Conservation (phyloP, 2,329 filamentous ascomycete species). For the Neofusicoccum parvum region DNA sequence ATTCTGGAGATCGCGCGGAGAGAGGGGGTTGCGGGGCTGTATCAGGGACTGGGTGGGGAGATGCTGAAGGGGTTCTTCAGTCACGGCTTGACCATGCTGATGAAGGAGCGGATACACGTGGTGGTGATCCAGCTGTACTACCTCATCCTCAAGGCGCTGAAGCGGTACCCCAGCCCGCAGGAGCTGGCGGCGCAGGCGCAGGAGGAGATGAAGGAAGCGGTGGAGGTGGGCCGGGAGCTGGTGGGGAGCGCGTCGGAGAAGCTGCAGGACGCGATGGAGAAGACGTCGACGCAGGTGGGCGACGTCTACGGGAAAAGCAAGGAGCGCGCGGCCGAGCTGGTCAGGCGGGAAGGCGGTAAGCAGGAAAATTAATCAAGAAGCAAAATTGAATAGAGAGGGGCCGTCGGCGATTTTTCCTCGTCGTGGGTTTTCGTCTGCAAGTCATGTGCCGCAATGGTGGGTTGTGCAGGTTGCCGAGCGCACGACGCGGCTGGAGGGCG, state of each 20-base stretch:
- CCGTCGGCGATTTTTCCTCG: constrained; percentile 9
- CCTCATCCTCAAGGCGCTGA: constrained; percentile 55
- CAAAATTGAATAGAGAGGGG: background rate
- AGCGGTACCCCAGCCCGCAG: constrained; percentile 43
- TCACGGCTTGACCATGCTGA: constrained; percentile 84
- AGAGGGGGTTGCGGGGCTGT: constrained; percentile 71
- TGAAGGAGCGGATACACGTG: constrained; percentile 76
- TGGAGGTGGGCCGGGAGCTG: constrained; percentile 32
- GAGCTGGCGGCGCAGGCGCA: constrained; percentile 37
- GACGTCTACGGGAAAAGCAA: constrained; percentile 33
- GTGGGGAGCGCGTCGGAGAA: constrained; percentile 31
- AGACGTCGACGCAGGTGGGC: constrained; percentile 32
- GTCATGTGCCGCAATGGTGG: constrained; percentile 3
- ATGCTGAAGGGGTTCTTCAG: constrained; percentile 81
- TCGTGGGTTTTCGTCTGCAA: background rate
- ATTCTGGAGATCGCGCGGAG: constrained; percentile 59
- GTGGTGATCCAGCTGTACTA: constrained; percentile 74
- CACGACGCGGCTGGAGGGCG: background rate
- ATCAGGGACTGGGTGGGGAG: constrained; percentile 75
- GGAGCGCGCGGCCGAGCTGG: constrained; percentile 22
- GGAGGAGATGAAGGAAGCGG: constrained; percentile 31
- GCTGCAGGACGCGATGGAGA: constrained; percentile 31
- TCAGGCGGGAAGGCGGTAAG: constrained; percentile 5
- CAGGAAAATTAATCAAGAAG: constrained; percentile 1
- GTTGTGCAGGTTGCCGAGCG: background rate